phyloP scores from a whole-genome alignment of 352 stramenopile genomes.

The Pythium volutum region DNA sequence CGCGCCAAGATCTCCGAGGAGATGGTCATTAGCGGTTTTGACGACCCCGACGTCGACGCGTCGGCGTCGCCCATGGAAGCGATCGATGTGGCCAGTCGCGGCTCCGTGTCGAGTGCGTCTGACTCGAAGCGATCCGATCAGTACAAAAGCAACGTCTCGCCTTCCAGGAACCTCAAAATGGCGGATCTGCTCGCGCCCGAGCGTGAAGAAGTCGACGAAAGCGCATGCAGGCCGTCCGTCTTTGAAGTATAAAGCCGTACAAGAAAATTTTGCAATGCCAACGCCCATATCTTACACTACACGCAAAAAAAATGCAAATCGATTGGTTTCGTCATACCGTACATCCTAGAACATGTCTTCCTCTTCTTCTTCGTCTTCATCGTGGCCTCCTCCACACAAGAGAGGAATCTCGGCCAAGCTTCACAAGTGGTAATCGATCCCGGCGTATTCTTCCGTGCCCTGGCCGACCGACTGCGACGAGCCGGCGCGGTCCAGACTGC shows the following conservation, averaged over 20 bases:
- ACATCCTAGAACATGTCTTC: no score
- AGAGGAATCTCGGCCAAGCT: no score
- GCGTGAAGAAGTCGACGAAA: background rate
- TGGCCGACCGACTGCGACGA: slow-evolving; percentile 67
- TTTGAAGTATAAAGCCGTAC: background rate
- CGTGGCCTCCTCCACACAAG: no score
- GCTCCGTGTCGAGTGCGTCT: background rate
- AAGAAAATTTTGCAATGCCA: no score
- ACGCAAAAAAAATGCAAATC: no score
- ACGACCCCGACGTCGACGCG: background rate
- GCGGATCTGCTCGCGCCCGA: slow-evolving; percentile 6
- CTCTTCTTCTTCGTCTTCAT: no score
- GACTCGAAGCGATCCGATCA: background rate
- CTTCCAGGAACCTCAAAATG: slow-evolving; percentile 9
- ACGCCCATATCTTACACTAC: no score
- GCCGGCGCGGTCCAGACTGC: slow-evolving; percentile 41
- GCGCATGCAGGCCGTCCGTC: background rate
- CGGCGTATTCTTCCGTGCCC: slow-evolving; percentile 79
- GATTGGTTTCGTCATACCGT: no score
- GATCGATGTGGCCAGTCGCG: background rate
- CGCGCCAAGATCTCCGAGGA: slow-evolving; percentile 19
- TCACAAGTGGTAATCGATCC: slow-evolving; percentile 84
- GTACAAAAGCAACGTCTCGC: background rate
- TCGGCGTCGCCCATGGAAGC: no score
- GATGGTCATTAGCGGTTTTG: slow-evolving; percentile 18